Conservation (phyloP, 768 basidiomycete genomes). For the Auricularia cornea region DNA sequence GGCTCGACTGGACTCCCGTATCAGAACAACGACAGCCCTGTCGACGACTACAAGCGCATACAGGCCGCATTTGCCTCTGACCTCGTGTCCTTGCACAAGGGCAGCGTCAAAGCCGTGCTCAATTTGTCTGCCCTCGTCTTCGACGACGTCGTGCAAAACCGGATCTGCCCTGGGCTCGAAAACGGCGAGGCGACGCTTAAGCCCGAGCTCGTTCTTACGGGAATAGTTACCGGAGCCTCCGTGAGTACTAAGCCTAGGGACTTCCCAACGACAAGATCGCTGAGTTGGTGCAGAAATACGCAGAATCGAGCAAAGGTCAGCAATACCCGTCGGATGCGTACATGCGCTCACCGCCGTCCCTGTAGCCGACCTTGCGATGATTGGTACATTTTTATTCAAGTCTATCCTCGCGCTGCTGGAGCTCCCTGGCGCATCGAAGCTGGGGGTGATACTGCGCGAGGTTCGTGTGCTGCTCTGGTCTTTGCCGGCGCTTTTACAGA, state of each 20-base stretch:
- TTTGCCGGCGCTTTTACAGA: background rate
- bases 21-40: too few relatives aligned
- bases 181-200: background rate
- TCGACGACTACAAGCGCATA: too few relatives aligned
- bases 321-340: background rate
- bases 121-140: background rate
- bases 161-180: background rate
- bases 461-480: background rate
- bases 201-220: background rate
- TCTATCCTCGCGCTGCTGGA: background rate
- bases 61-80: too few relatives aligned
- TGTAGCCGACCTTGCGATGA: background rate
- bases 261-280: background rate
- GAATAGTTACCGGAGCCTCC: background rate
- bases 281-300: background rate
- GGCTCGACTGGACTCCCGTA: too few relatives aligned
- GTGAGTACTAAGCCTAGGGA: background rate
- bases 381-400: background rate
- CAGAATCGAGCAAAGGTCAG: background rate
- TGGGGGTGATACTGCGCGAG: background rate
- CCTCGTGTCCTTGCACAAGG: too few relatives aligned
- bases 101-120: background rate
- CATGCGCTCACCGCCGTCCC: background rate
- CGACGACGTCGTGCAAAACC: background rate
- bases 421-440: background rate